These are phyloP conservation scores for Phytophthora pisi DNA, from an alignment of 352 stramenopile species.

Conservation along the genomic window DNA sequence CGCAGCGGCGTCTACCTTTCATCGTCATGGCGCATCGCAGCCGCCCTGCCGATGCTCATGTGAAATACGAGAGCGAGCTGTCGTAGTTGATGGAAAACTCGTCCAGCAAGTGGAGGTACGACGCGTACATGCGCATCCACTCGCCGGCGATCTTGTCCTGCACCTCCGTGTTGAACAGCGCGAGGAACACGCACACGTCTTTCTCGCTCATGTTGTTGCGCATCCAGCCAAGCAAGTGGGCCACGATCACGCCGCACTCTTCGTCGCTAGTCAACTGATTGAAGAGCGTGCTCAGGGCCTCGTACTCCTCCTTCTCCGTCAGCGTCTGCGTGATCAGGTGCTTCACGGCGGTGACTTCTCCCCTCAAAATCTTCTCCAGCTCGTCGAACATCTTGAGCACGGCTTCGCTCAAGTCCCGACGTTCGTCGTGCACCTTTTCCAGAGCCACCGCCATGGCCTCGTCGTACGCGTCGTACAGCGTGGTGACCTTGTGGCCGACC, in stretches of 20 bases:
- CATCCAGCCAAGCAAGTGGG: slow-evolving; percentile 77
- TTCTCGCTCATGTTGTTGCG: slow-evolving; percentile 53
- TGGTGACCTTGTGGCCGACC: slow-evolving; percentile 67
- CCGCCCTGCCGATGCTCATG: slow-evolving; percentile 28
- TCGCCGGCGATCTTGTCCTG: slow-evolving; percentile 63
- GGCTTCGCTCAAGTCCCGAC: slow-evolving; percentile 45
- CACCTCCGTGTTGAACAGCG: slow-evolving; percentile 56
- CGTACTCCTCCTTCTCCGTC: slow-evolving; percentile 58
- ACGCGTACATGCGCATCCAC: slow-evolving; percentile 74
- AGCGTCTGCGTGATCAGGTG: slow-evolving; percentile 59
- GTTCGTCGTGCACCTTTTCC: slow-evolving; percentile 59
- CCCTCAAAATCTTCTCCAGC: slow-evolving; percentile 55
- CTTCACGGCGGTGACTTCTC: slow-evolving; percentile 61
- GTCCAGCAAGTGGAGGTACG: slow-evolving; percentile 68
- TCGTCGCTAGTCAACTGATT: slow-evolving; percentile 61
- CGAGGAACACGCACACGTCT: slow-evolving; percentile 58
- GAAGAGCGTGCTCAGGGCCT: slow-evolving; percentile 68
- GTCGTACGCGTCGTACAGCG: slow-evolving; percentile 66
- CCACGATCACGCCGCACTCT: slow-evolving; percentile 53
- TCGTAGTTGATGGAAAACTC: slow-evolving; percentile 71
- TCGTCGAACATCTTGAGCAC: slow-evolving; percentile 58
- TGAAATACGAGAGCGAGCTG: slow-evolving; percentile 68
- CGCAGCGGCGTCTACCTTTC: background rate
- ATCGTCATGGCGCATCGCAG: slow-evolving; percentile 18
- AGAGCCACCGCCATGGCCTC: slow-evolving; percentile 50